phyloP scores from a whole-genome alignment of 495 filamentous ascomycete genomes.

The Aspergillus hancockii region DNA sequence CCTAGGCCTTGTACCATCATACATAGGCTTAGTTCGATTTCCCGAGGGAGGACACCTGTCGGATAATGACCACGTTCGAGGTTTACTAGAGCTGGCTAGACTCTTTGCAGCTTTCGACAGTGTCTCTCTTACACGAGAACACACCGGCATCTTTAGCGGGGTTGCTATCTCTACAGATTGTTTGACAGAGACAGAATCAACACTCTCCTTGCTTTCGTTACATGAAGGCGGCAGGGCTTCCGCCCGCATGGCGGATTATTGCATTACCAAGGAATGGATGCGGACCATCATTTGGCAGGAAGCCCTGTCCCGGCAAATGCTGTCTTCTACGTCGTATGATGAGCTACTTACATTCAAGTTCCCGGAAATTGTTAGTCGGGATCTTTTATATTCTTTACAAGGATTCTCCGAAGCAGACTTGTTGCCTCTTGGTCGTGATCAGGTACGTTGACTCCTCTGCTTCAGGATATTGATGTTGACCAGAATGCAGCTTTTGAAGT shows the following conservation, averaged over 20 bases:
- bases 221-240: conserved; percentile 14
- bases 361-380: conserved; percentile 68
- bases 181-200: conserved; percentile 24
- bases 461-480: background rate
- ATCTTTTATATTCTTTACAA: conserved; percentile 54
- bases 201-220: conserved; percentile 22
- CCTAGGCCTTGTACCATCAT: conserved; percentile 31
- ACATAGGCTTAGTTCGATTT: conserved; percentile 17
- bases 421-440: conserved; percentile 34
- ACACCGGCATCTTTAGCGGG: background rate
- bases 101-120: conserved; percentile 32
- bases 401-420: conserved; percentile 29
- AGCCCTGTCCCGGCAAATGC: conserved; percentile 48
- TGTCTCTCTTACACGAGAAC: conserved; percentile 15
- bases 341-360: conserved; percentile 68
- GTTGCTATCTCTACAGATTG: background rate
- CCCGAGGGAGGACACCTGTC: background rate
- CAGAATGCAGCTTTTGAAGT: conserved; percentile 29
- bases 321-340: conserved; percentile 55
- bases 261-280: conserved; percentile 61
- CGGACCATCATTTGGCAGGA: conserved; percentile 78
- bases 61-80: conserved; percentile 24
- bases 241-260: conserved; percentile 31
- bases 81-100: conserved; percentile 29
- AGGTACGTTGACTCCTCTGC: conserved; percentile 21